Evolutionary conservation across 495 filamentous ascomycete species (phyloP).

Genomic region (Thermothielavioides terrestris): DNA sequence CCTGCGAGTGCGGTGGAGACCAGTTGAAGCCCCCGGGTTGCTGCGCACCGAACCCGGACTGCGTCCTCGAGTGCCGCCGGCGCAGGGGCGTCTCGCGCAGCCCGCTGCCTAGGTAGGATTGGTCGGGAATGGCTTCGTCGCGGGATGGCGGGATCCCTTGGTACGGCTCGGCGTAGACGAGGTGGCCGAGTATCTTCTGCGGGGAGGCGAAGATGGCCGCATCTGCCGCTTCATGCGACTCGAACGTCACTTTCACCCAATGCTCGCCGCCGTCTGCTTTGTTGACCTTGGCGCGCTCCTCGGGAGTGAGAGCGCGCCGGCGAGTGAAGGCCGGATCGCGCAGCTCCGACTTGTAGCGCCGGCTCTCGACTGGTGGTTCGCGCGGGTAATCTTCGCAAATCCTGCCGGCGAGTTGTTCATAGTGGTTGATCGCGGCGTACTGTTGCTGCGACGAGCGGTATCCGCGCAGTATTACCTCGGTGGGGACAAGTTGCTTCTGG

Average conservation of each 20-base stretch:
- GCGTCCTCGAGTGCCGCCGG: slow-evolving; percentile 5
- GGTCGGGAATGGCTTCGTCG: slow-evolving; percentile 39
- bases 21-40: slow-evolving; percentile 20
- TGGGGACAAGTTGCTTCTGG: slow-evolving; percentile 41
- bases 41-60: slow-evolving; percentile 1
- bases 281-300: slow-evolving; percentile 67
- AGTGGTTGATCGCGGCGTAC: slow-evolving; percentile 79
- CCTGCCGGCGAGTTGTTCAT: slow-evolving; percentile 66
- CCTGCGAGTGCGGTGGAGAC: slow-evolving; percentile 29
- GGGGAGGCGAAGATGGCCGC: slow-evolving; percentile 67
- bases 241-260: slow-evolving; percentile 93
- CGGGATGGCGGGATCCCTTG: slow-evolving; percentile 57
- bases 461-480: slow-evolving; percentile 77
- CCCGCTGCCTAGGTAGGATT: neutral
- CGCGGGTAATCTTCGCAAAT: slow-evolving; percentile 90
- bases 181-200: slow-evolving; percentile 63
- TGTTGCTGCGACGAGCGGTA: slow-evolving; percentile 60
- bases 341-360: slow-evolving; percentile 50
- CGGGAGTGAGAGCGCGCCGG: slow-evolving; percentile 50
- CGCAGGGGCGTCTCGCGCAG: neutral
- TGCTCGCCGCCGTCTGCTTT: slow-evolving; percentile 66
- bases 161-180: slow-evolving; percentile 72
- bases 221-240: slow-evolving; percentile 70
- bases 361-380: slow-evolving; percentile 48
- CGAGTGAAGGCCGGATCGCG: slow-evolving; percentile 56